Evolutionary conservation across 106 monocot species (phyloP), one percentile per base, ranked within the genome.

Genomic region (Dendrobium nobile): DNA sequence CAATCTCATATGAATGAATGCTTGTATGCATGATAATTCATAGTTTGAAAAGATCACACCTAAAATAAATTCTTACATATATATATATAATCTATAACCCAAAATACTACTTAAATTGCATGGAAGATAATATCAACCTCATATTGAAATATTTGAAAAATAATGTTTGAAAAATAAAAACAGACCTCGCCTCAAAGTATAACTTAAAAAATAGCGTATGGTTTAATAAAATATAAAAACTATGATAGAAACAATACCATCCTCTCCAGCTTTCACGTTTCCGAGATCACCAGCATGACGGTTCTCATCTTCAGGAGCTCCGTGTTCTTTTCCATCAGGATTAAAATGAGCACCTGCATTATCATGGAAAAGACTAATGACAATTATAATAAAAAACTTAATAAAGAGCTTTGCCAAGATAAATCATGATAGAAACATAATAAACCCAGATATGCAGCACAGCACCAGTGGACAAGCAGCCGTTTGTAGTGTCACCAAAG

Each of bases 271-370:
- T 17, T 70, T 85, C 24, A 95, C 79, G 76, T 95, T 95, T 70
- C 95, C 95, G 77, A 95, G 92, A 85, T 95, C 95, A 77, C 95
- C 95, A 77, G 88, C 92, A 89, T 95, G 95, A 47, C 95, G 92
- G 74, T 27, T 68, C 47, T 89, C 92, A 84, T 95, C 95, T 7
- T 80, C 79, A 24, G 95, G 95, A 27, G 95, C 88, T 2, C 95
- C 95, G 82, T 95, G 95, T 47, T 90, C 86, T 78, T 87, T 92
- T 15, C 86, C 89, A 82, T 74, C 78, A 86, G 95, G 92, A 87
- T 95, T 95, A 75, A 91, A 95, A 84, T 95, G 95, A 73, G 92
- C 87, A 26, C 95, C 95, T 95, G 85, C 11, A 85, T 67, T 27
- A 40, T 47, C 0, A 48, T 24, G 37, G 9, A 77, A 4, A 7